These are phyloP conservation scores for Spatholobus suberectus DNA, from an alignment of 306 rosid species.

Conservation along the genomic window DNA sequence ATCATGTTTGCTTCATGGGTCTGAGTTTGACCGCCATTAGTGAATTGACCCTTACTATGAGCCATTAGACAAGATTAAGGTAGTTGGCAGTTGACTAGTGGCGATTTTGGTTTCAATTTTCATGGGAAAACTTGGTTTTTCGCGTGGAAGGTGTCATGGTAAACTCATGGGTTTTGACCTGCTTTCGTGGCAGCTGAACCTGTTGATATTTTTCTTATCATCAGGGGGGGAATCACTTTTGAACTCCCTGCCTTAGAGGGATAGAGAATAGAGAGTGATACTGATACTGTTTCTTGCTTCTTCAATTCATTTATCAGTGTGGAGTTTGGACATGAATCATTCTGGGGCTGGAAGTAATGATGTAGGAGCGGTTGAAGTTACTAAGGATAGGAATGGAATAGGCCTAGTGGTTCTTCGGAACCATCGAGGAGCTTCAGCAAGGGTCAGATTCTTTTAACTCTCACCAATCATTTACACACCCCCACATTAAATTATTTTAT, in stretches of 20 bases:
- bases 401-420: constrained; percentile 70
- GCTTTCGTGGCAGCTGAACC: background rate
- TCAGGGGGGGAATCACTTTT: background rate
- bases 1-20: background rate
- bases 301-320: background rate
- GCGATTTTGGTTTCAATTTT: constrained; percentile 1
- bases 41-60: background rate
- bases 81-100: constrained; percentile 24
- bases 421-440: constrained; percentile 73
- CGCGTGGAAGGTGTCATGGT: background rate
- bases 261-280: background rate
- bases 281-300: background rate
- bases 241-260: background rate
- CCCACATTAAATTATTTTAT: background rate
- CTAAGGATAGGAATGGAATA: constrained; percentile 70
- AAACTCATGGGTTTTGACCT: background rate
- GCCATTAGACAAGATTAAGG: background rate
- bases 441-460: constrained; percentile 50
- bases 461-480: background rate
- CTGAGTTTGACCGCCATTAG: background rate
- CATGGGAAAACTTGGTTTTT: background rate
- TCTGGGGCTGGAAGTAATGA: background rate
- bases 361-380: constrained; percentile 43
- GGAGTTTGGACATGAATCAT: background rate
- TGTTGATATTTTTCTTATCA: background rate